phyloP scores from a whole-genome alignment of 176 grass and related monocot species.

The Aegilops longissima region DNA sequence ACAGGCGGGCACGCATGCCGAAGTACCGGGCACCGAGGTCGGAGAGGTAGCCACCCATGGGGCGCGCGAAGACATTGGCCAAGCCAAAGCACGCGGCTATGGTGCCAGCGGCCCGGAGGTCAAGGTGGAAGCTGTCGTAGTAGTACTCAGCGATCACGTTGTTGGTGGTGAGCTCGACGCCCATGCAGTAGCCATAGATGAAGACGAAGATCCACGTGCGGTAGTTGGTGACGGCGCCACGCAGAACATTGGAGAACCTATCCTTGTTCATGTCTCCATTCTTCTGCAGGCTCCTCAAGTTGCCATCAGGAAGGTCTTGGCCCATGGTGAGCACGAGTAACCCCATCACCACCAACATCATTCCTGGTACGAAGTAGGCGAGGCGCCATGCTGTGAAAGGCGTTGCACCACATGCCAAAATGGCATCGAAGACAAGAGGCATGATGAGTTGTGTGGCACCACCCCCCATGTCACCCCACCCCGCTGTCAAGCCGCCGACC shows the following conservation, averaged over 20 bases:
- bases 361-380: constrained; percentile 73
- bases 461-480: constrained; percentile 87
- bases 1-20: constrained; percentile 80
- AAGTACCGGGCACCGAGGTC: constrained; percentile 48
- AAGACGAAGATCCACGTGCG: constrained; percentile 88
- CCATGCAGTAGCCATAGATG: constrained; percentile 89
- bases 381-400: constrained; percentile 72
- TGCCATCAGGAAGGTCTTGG: constrained; percentile 90
- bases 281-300: constrained; percentile 60
- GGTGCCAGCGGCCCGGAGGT: constrained; percentile 67
- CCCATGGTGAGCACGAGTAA: constrained; percentile 66
- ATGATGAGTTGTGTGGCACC: constrained; percentile 68
- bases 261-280: constrained; percentile 68
- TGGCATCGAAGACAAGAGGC: constrained; percentile 39
- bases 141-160: constrained; percentile 92
- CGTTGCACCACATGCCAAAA: constrained; percentile 53
- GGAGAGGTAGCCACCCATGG: constrained; percentile 60
- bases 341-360: constrained; percentile 61
- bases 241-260: constrained; percentile 70
- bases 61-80: constrained; percentile 76
- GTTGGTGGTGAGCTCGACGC: constrained; percentile 87
- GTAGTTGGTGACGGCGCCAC: constrained; percentile 72
- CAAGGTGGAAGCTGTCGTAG: constrained; percentile 74
- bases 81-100: constrained; percentile 93
- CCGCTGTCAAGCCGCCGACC: constrained; percentile 56